These are phyloP conservation scores for Erythrobasidium hasegawianum DNA, from an alignment of 1,284 basidiomycete species.

Conservation along the genomic window DNA sequence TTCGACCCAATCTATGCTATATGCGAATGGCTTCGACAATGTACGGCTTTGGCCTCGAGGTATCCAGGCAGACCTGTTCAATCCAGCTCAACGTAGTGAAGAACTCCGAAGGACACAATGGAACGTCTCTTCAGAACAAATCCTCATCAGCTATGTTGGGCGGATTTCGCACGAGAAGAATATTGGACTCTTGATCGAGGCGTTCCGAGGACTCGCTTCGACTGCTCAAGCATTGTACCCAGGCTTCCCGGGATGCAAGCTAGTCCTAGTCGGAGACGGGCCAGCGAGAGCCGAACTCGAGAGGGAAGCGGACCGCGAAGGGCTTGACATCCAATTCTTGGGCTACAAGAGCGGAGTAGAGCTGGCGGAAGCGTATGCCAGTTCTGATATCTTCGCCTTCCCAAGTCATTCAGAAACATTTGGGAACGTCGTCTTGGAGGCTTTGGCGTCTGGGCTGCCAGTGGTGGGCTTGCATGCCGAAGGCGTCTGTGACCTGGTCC, in stretches of 20 bases:
- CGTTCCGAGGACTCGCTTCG: slow-evolving; percentile 48
- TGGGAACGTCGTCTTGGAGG: slow-evolving; percentile 58
- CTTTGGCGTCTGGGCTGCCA: slow-evolving; percentile 57
- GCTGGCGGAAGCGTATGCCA: slow-evolving; percentile 54
- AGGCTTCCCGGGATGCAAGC: slow-evolving; percentile 47
- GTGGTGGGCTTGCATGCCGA: slow-evolving; percentile 59
- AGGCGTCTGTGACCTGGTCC: slow-evolving; percentile 58
- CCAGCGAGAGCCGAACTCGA: slow-evolving; percentile 55
- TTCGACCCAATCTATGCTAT: slow-evolving; percentile 55
- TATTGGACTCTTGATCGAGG: slow-evolving; percentile 56
- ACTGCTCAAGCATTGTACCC: slow-evolving; percentile 45
- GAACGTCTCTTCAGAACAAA: slow-evolving; percentile 41
- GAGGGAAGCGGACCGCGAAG: slow-evolving; percentile 51
- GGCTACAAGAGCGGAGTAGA: slow-evolving; percentile 54
- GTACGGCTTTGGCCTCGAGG: slow-evolving; percentile 58
- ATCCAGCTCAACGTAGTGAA: slow-evolving; percentile 51
- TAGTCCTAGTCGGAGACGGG: slow-evolving; percentile 59
- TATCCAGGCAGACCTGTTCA: slow-evolving; percentile 53
- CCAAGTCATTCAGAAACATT: slow-evolving; percentile 45
- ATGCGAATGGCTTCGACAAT: slow-evolving; percentile 52
- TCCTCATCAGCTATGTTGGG: slow-evolving; percentile 51
- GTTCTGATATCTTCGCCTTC: slow-evolving; percentile 58
- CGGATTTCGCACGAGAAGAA: slow-evolving; percentile 59
- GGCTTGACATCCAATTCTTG: slow-evolving; percentile 55
- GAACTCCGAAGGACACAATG: slow-evolving; percentile 51